Base-by-base conservation (phyloP, 176 grass and related monocot species). In the Aechmea fasciata region DNA sequence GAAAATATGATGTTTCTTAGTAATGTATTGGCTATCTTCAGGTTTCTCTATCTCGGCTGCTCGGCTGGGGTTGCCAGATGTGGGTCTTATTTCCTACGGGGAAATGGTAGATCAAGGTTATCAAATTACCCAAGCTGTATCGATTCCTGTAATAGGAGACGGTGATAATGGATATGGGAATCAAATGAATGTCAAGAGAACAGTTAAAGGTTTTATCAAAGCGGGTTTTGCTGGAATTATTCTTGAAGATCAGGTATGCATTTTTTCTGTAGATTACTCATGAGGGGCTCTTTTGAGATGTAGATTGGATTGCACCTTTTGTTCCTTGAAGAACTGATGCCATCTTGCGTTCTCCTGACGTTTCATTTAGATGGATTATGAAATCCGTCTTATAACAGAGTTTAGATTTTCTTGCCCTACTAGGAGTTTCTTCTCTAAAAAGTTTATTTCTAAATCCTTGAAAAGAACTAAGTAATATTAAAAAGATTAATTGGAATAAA, bases 221-320 rank as follows among this genome's bases (percentile, higher is more conserved):
- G 94, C 94, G 81, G 89, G 94, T 78, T 97, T 97, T 76, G 83
- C 89, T 70, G 94, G 89, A 68, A 90, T 97, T 71, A 90, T 97
- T 83, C 86, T 97, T 33, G 94, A 97, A 81, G 89, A 97, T 80
- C 94, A 97, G 84, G 94, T 97, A 70, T 50, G 59, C 6, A 20
- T 77, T 52, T 47, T 18, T 20, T 53, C 12, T 28, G 28, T 18
- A 49, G 68, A 52, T 18, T 52, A 14, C 6, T 25, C 20, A 70
- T 26, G 4, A 15, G 19, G 10, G 52, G 52, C 68, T 52, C 28
- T 19, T 28, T 52, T 26, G 4, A 52, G 50, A n/a, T 61, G 22
- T 10, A 20, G 33, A 41, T 41, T 41, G 7, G 33, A 41, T 41
- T 41, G 33, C 33, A 41, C 0, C 33, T 17, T 26, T 70, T 51